Evolutionary conservation across 2,329 filamentous ascomycete genomes (phyloP).

Genomic region (Emmonsiellopsis sp.): DNA sequence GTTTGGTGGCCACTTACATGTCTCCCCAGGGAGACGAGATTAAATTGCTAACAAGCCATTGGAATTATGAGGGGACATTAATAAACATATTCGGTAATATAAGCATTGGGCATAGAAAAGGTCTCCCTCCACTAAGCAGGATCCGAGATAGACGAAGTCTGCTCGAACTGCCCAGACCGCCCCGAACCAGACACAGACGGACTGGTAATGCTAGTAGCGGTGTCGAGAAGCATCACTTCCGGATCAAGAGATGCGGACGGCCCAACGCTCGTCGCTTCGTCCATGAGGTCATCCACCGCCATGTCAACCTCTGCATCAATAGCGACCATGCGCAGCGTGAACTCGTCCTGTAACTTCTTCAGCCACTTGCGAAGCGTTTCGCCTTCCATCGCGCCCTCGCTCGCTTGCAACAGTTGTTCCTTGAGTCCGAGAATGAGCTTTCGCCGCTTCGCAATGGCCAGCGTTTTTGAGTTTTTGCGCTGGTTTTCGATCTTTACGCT

Average conservation of each 20-base stretch:
- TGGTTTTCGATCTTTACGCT: slow-evolving; percentile 48
- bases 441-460: slow-evolving; percentile 53
- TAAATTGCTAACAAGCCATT: too few relatives aligned
- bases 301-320: slow-evolving; percentile 32
- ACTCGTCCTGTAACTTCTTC: slow-evolving; percentile 61
- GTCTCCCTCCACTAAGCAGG: too few relatives aligned
- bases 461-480: slow-evolving; percentile 49
- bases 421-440: slow-evolving; percentile 65
- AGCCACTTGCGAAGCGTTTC: slow-evolving; percentile 56
- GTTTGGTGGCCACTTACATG: too few relatives aligned
- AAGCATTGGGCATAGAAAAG: too few relatives aligned
- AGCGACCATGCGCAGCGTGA: slow-evolving; percentile 59
- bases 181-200: not conserved
- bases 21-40: too few relatives aligned
- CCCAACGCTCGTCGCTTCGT: slow-evolving; percentile 1
- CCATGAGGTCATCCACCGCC: slow-evolving; percentile 2
- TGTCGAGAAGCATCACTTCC: not conserved
- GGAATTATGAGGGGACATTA: too few relatives aligned
- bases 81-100: too few relatives aligned
- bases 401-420: slow-evolving; percentile 62
- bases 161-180: too few relatives aligned
- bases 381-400: slow-evolving; percentile 55
- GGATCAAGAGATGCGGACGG: slow-evolving; percentile 1
- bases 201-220: not conserved
- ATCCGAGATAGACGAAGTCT: too few relatives aligned